These are phyloP conservation scores for Pleurotus tuber-regium DNA, from an alignment of 768 basidiomycete genomes.

Conservation along the genomic window DNA sequence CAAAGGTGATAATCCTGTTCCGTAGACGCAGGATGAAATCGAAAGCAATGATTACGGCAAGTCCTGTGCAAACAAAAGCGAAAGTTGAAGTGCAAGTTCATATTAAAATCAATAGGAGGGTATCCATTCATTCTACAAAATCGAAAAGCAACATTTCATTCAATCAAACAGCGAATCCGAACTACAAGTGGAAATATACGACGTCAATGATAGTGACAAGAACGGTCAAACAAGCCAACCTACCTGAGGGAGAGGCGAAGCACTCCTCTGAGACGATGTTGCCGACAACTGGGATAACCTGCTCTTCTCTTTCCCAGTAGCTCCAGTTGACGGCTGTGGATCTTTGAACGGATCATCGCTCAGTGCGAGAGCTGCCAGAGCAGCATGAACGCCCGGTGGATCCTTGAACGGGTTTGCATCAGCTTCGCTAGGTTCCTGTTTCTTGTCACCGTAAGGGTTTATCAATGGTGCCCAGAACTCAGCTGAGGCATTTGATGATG, in stretches of 20 bases:
- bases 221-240: neutral
- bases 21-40: too few species aligned
- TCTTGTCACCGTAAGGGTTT: neutral
- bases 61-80: too few species aligned
- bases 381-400: neutral
- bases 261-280: conserved; percentile 4
- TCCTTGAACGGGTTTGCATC: conserved; percentile 1
- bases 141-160: too few species aligned
- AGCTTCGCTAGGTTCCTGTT: neutral
- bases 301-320: neutral
- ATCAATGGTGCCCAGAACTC: conserved; percentile 6
- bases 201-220: neutral
- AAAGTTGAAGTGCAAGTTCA: too few species aligned
- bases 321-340: neutral
- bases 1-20: too few species aligned
- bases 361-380: conserved; percentile 3
- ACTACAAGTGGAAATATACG: neutral
- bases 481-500: neutral
- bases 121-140: too few species aligned
- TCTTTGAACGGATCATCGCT: conserved; percentile 10
- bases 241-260: conserved; percentile 5
- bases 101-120: too few species aligned
- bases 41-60: too few species aligned
- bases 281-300: neutral
- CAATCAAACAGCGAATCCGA: conserved; percentile 6